Evolutionary conservation across 2,329 filamentous ascomycete species (phyloP), one percentile per base, ranked within the genome.

Genomic region (Aspergillus calidoustus): DNA sequence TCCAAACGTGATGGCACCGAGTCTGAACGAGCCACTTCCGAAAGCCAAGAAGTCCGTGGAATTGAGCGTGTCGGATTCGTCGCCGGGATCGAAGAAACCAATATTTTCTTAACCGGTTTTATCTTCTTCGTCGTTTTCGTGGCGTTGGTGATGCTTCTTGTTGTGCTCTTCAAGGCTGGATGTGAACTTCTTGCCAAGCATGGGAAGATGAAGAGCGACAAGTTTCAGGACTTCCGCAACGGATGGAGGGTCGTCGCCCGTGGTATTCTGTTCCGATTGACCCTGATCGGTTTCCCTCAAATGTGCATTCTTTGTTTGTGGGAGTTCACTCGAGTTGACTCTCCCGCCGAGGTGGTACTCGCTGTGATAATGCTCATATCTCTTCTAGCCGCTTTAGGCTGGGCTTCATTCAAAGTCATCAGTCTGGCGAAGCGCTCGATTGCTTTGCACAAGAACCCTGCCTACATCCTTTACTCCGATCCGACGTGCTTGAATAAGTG

Each of bases 391-490:
- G 91, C 93, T 34, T 85, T 98, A 38, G 89, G 81, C 23, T 97
- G 92, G 91, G 94, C 93, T 51, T 88, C 92, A 0, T 89, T 87
- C 80, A 97, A 97, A 82, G 92, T 98, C 66, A 91, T 96, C 70
- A 87, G 88, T 58, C 90, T 98, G 65, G 94, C 93, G 38, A 92
- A 92, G 73, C 90, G 92, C 69, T 97, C 93, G 34, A 90, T 96
- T 65, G 80, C 86, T 60, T 92, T 97, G 87, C 93, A 97, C 84
- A 93, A 94, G 80, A 97, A 97, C 81, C 93, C 94, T 28, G 94
- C 93, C 30, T 97, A 97, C 79, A 97, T 97, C 69, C 88, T 98
- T 64, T 98, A 96, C 81, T 97, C 94, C 2, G 93, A 98, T 72
- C 93, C 93, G n/a, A 86, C 92, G 65, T 89, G 91, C 57, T 86